These are phyloP conservation scores for Termitomyces sp. DNA, from an alignment of 768 basidiomycete species.

Conservation along the genomic window DNA sequence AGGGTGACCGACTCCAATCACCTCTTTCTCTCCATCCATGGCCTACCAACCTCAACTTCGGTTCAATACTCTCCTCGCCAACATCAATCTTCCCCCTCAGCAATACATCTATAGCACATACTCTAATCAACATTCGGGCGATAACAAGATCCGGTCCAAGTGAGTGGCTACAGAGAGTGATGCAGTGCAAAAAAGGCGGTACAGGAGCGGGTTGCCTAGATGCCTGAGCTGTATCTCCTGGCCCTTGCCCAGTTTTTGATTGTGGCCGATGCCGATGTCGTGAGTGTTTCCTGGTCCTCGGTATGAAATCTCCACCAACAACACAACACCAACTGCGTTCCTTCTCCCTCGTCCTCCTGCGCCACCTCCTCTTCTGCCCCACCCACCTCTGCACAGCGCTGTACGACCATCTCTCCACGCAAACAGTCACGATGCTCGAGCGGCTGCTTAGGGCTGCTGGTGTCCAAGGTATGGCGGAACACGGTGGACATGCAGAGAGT, in stretches of 20 bases:
- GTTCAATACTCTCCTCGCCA: too few relatives aligned
- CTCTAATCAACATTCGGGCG: too few relatives aligned
- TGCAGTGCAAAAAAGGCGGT: slow-evolving; percentile 74
- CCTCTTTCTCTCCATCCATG: too few relatives aligned
- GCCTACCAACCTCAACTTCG: too few relatives aligned
- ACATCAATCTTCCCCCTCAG: too few relatives aligned
- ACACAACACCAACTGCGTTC: slow-evolving; percentile 86
- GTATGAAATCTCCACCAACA: too few relatives aligned
- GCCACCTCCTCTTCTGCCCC: slow-evolving; percentile 71
- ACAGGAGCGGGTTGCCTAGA: slow-evolving; percentile 71
- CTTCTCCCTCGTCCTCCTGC: slow-evolving; percentile 77
- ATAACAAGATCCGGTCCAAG: slow-evolving; percentile 78
- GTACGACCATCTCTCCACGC: slow-evolving; percentile 72
- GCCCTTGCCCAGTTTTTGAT: slow-evolving; percentile 78
- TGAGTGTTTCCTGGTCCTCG: slow-evolving; percentile 44
- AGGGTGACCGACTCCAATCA: too few relatives aligned
- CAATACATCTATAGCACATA: too few relatives aligned
- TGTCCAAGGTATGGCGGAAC: slow-evolving; percentile 59
- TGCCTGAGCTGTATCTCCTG: slow-evolving; percentile 76
- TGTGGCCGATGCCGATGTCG: slow-evolving; percentile 74
- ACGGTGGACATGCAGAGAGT: slow-evolving; percentile 58
- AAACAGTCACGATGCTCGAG: slow-evolving; percentile 65
- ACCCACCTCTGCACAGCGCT: slow-evolving; percentile 39
- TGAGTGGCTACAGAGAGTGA: slow-evolving; percentile 30
- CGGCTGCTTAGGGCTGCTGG: slow-evolving; percentile 60